Evolutionary conservation across 1,284 basidiomycete species (phyloP), one percentile per base, ranked within the genome.

Genomic region (Rugosomyces carneus): DNA sequence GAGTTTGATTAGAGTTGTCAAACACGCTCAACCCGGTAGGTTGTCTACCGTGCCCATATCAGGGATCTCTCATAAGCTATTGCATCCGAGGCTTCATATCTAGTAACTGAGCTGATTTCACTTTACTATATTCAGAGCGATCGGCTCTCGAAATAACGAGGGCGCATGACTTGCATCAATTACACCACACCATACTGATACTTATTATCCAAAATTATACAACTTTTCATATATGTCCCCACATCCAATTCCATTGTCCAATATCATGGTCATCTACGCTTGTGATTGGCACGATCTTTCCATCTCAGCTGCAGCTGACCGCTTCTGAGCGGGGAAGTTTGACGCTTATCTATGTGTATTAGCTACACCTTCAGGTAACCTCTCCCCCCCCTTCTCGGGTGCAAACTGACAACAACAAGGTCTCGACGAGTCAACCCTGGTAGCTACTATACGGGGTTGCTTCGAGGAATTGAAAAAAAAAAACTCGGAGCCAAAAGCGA

Each of bases 1-100:
- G 46, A 40, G 34, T 48, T 45, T 53, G 55, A 57, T n/a, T 53
- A 49, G 49, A 53, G 49, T 54, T 56, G 47, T 41, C 19, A 37
- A 43, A 48, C 45, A 41, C 31, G 37, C 35, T 38, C 21, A 29
- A 36, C n/a, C 35, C 13, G 29, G 29, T 31, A 11, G 29, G 38
- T 47, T 40, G 7, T 43, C 29, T 40, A 41, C 40, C 44, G 37
- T 38, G 31, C 26, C 44, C 32, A 10, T 42, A 19, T 26, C n/a
- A 7, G n/a, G 31, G 19, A 24, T 31, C 45, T 42, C 20, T 24
- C 42, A 38, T 31, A 34, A 21, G 36, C 36, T 45, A 42, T 27
- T 16, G 38, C 37, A 24, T 21, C 39, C 45, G 45, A 41, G 34
- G 13, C 23, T 37, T 36, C 13, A 16, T 34, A n/a, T 44, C 36